phyloP scores from a whole-genome alignment of 2,329 filamentous ascomycete species.

The Lasiodiplodia sp. region DNA sequence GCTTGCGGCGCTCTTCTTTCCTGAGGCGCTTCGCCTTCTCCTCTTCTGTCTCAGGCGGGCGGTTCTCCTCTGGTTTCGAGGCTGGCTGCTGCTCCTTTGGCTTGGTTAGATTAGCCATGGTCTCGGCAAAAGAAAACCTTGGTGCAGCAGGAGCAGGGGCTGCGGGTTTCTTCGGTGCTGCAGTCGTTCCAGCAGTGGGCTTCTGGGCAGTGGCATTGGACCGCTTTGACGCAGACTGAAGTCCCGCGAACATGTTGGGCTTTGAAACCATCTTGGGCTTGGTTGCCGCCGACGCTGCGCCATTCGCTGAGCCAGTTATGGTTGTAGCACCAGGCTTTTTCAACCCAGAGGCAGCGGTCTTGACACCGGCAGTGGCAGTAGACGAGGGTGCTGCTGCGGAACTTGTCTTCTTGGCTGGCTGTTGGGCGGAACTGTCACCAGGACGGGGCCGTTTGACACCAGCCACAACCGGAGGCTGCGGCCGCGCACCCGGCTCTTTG shows the following conservation, averaged over 20 bases:
- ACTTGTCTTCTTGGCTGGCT: conserved; percentile 44
- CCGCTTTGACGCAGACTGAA: conserved; percentile 57
- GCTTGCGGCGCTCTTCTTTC: conserved; percentile 73
- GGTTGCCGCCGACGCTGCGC: conserved; percentile 37
- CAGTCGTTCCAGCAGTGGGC: conserved; percentile 32
- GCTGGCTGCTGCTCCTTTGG: conserved; percentile 62
- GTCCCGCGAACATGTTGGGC: conserved; percentile 54
- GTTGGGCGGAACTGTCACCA: conserved; percentile 29
- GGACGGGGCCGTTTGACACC: conserved; percentile 35
- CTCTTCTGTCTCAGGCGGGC: conserved; percentile 69
- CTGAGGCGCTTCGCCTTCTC: conserved; percentile 72
- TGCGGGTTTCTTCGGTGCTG: conserved; percentile 30
- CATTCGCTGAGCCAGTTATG: conserved; percentile 36
- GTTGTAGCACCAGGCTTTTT: conserved; percentile 40
- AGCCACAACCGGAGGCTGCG: conserved; percentile 28
- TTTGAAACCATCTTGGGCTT: conserved; percentile 52
- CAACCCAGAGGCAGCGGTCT: conserved; percentile 32
- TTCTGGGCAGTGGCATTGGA: conserved; percentile 41
- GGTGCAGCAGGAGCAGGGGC: conserved; percentile 40
- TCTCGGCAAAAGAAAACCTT: conserved; percentile 49
- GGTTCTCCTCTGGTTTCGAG: conserved; percentile 61
- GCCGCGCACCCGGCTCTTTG: conserved; percentile 2
- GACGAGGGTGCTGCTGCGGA: conserved; percentile 9
- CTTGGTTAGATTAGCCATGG: conserved; percentile 56
- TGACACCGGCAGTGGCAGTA: conserved; percentile 19